Evolutionary conservation across 2,329 filamentous ascomycete species (phyloP).

Genomic region (Talaromyces sp.): DNA sequence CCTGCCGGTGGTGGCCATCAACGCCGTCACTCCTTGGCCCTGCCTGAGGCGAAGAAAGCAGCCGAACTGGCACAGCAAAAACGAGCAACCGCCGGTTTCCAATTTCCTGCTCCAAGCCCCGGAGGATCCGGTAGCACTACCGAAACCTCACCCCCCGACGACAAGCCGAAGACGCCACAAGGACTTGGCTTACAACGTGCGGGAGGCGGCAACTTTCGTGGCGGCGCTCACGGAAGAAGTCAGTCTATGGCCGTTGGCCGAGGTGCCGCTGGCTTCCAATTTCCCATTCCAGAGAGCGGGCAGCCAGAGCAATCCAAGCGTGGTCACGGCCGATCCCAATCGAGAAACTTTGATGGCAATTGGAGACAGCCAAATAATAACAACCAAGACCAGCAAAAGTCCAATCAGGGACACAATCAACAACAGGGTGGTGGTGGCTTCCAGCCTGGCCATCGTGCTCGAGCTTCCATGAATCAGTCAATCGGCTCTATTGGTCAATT

Average conservation of each 20-base stretch:
- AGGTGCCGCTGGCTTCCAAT: constrained; percentile 63
- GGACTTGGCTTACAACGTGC: constrained; percentile 58
- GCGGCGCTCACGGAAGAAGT: constrained; percentile 54
- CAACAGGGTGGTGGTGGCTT: constrained; percentile 69
- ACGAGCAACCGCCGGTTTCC: constrained; percentile 86
- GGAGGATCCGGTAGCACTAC: constrained; percentile 45
- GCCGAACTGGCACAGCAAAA: constrained; percentile 96
- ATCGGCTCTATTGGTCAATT: constrained; percentile 78
- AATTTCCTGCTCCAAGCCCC: constrained; percentile 76
- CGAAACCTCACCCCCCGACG: constrained; percentile 34
- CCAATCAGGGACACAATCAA: constrained; percentile 59
- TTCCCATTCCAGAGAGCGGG: constrained; percentile 48
- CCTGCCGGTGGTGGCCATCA: constrained; percentile 71
- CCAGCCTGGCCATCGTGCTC: constrained; percentile 84
- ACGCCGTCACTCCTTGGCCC: constrained; percentile 85
- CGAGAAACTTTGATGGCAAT: constrained; percentile 95
- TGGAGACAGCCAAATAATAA: constrained; percentile 75
- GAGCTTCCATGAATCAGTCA: constrained; percentile 80
- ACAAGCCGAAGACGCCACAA: constrained; percentile 42
- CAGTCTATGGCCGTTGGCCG: constrained; percentile 50
- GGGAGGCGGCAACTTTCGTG: constrained; percentile 67
- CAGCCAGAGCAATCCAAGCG: constrained; percentile 69
- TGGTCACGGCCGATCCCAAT: constrained; percentile 74
- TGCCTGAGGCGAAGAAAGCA: constrained; percentile 95
- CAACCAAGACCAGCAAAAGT: constrained; percentile 45